phyloP scores from a whole-genome alignment of 1,284 basidiomycete species.

The Sparassis latifolia region DNA sequence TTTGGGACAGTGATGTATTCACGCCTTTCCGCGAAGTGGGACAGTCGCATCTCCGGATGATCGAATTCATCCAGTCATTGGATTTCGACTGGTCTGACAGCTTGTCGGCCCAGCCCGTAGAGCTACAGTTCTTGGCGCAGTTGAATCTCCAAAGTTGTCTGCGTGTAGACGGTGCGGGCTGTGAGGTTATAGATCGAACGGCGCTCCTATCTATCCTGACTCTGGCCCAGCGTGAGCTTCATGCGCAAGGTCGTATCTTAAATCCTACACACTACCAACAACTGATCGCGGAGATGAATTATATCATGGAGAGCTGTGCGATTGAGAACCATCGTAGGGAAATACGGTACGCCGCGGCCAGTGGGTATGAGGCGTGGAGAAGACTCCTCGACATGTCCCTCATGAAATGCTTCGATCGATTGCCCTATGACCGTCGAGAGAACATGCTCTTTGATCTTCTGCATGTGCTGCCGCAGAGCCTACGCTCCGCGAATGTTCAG shows the following conservation, averaged over 20 bases:
- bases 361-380: slow-evolving; percentile 79
- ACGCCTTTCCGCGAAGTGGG: slow-evolving; percentile 65
- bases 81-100: slow-evolving; percentile 87
- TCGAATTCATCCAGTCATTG: slow-evolving; percentile 83
- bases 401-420: slow-evolving; percentile 75
- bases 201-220: slow-evolving; percentile 65
- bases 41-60: slow-evolving; percentile 77
- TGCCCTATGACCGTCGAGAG: slow-evolving; percentile 78
- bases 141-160: slow-evolving; percentile 76
- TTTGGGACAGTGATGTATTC: slow-evolving; percentile 44
- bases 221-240: slow-evolving; percentile 52
- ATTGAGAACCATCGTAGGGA: slow-evolving; percentile 63
- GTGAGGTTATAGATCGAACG: slow-evolving; percentile 75
- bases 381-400: slow-evolving; percentile 77
- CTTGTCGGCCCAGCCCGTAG: slow-evolving; percentile 47
- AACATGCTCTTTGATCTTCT: slow-evolving; percentile 85
- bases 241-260: slow-evolving; percentile 62
- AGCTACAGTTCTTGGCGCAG: slow-evolving; percentile 63
- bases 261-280: slow-evolving; percentile 61
- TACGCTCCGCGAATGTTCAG: slow-evolving; percentile 54
- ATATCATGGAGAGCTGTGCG: slow-evolving; percentile 77
- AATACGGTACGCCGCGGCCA: slow-evolving; percentile 64
- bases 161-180: slow-evolving; percentile 65
- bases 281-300: slow-evolving; percentile 63
- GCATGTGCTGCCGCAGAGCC: slow-evolving; percentile 62